Percentiles rank a stretch among this genome's conserved stretches.
phyloP scores from a whole-genome alignment of 2,329 filamentous ascomycete species.

The Neofusicoccum sp. region DNA sequence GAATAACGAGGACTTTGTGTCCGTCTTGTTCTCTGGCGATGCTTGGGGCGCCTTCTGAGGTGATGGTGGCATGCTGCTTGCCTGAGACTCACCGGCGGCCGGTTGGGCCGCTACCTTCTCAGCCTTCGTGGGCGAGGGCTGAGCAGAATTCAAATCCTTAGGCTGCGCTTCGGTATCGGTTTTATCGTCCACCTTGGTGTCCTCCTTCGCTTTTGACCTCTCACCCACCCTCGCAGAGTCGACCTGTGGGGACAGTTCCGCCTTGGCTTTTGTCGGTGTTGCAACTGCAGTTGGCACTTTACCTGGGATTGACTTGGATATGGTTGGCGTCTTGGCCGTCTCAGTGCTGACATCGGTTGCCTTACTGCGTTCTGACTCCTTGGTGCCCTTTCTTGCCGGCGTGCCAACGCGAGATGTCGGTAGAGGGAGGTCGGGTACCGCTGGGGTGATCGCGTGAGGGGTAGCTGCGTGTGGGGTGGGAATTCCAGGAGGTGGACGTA shows the following conservation, averaged over 20 bases:
- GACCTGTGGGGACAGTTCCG: not conserved
- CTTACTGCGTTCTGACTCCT: constrained; percentile 17
- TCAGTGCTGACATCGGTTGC: constrained; percentile 16
- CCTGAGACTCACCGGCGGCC: not conserved
- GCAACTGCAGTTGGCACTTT: constrained; percentile 2
- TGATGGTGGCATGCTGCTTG: not conserved
- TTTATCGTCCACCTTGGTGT: not conserved
- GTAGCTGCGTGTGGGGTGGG: constrained; percentile 5
- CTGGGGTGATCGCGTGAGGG: constrained; percentile 4
- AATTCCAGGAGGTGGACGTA: constrained; percentile 15
- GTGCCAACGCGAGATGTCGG: constrained; percentile 13
- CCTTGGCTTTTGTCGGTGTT: not conserved
- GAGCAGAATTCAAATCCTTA: not conserved
- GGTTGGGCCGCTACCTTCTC: not conserved
- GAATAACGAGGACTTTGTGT: constrained; percentile 1
- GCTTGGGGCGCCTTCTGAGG: not conserved
- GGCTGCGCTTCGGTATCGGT: not conserved
- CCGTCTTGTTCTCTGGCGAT: not conserved
- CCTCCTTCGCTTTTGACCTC: not conserved
- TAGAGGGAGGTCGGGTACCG: constrained; percentile 14
- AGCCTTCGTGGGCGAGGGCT: not conserved
- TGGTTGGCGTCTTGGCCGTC: constrained; percentile 15
- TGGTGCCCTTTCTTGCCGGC: constrained; percentile 8
- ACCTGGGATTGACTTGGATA: constrained; percentile 15
- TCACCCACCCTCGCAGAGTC: not conserved